phyloP scores from a whole-genome alignment of 2,329 filamentous ascomycete species.

The Fusarium solani-melongenae region DNA sequence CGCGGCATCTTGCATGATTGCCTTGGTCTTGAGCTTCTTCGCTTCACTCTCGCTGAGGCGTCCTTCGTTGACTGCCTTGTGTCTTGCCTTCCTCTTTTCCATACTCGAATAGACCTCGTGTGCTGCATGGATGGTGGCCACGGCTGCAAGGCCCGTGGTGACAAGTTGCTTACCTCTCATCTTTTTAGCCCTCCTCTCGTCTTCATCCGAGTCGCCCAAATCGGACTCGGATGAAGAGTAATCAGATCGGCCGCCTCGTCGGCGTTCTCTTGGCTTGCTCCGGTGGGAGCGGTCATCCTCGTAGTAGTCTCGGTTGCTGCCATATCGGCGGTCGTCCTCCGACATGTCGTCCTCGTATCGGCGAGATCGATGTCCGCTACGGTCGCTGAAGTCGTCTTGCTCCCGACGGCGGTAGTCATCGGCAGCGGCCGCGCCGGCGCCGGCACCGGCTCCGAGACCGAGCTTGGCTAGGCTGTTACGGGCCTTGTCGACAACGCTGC shows the following conservation, averaged over 20 bases:
- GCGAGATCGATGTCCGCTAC: conserved; percentile 52
- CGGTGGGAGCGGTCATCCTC: conserved; percentile 59
- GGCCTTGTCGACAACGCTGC: conserved; percentile 72
- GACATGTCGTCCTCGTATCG: conserved; percentile 58
- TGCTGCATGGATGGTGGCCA: conserved; percentile 70
- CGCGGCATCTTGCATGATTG: conserved; percentile 68
- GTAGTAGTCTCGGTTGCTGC: conserved; percentile 55
- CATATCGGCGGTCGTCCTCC: conserved; percentile 58
- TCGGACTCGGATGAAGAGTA: conserved; percentile 65
- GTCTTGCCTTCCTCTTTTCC: conserved; percentile 65
- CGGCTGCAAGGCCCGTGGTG: conserved; percentile 66
- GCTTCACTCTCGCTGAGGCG: conserved; percentile 62
- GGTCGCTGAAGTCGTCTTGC: conserved; percentile 58
- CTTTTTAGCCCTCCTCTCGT: conserved; percentile 64
- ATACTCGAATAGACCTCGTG: conserved; percentile 69
- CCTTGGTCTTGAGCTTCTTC: conserved; percentile 67
- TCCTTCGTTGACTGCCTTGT: conserved; percentile 65
- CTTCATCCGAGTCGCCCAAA: conserved; percentile 67
- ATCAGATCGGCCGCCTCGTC: conserved; percentile 55
- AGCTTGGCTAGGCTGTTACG: conserved; percentile 71
- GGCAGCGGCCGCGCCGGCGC: conserved; percentile 50
- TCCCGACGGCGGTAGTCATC: conserved; percentile 55
- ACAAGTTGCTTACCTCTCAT: conserved; percentile 72
- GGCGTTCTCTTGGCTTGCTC: conserved; percentile 53
- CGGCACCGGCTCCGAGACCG: conserved; percentile 65